phyloP scores from a whole-genome alignment of 2,329 filamentous ascomycete species.

The Fusarium austroafricanum region DNA sequence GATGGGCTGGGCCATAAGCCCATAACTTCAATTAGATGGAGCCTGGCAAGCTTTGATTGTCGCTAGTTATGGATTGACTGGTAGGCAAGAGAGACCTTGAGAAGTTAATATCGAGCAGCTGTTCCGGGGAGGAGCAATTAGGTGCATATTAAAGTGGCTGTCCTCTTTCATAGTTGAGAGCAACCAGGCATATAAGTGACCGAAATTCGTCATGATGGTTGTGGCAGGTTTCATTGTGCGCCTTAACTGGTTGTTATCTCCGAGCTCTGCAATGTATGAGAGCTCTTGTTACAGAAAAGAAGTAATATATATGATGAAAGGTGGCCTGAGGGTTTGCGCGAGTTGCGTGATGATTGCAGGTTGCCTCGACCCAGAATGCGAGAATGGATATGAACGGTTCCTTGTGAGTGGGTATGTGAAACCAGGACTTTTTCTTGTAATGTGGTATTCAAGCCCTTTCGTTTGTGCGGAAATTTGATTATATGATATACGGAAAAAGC shows the following conservation, averaged over 20 bases:
- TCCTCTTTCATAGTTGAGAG: too few relatives aligned
- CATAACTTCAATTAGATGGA: too few relatives aligned
- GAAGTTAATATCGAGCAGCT: too few relatives aligned
- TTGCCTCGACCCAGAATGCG: neutral
- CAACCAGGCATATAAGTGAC: too few relatives aligned
- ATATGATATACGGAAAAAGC: fast-evolving
- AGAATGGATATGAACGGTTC: neutral
- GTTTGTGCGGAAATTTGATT: neutral
- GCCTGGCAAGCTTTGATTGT: too few relatives aligned
- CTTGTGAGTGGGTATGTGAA: neutral
- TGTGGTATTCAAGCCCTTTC: neutral
- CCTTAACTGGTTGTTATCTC: neutral
- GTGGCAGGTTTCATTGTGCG: neutral
- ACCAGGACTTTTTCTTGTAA: neutral
- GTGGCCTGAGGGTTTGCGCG: neutral
- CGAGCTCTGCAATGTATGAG: neutral
- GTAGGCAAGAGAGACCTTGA: too few relatives aligned
- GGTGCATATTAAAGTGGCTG: too few relatives aligned
- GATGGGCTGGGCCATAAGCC: too few relatives aligned
- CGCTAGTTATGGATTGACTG: too few relatives aligned
- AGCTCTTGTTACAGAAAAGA: neutral
- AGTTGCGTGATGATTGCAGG: conserved; percentile 4
- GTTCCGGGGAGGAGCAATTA: too few relatives aligned
- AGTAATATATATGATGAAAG: too few relatives aligned
- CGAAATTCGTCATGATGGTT: neutral